Evolutionary conservation across 2,329 filamentous ascomycete species (phyloP), one percentile per base, ranked within the genome.

Genomic region (Hortaea sp.): DNA sequence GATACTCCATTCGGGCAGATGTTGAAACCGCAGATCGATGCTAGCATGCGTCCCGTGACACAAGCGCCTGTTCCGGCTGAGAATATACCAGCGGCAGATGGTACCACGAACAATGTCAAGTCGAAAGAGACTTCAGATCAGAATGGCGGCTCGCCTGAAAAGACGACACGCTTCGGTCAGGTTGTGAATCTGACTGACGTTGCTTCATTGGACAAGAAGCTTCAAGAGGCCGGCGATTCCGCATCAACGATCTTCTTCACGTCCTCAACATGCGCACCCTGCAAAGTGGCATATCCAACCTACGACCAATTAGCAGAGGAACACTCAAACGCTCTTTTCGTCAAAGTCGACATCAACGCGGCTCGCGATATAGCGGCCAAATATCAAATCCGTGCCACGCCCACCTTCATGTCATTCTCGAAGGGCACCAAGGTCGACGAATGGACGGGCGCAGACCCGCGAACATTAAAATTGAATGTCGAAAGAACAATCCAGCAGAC

Each of bases 191-290:
- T 82, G 6, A 77, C 73, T 28, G 79, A 69, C 20, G 64, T 82
- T 4, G 64, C 67, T 5, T 76, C 82, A 29, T 67, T 92, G 1
- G 74, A 87, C 34, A 68, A 68, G 12, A 66, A 82, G 1, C 69
- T 92, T 5, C 63, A 69, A 1, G 68, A 69, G 1, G 84, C 85
- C 0, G 72, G 73, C 29, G 72, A 76, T 5, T 81, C 84, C 1
- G 88, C 83, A 49, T 86, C 86, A 0, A 78, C 90, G 34, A 75
- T 95, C 47, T 95, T 95, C 71, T 97, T 97, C 69, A 95, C 90
- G 0, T 94, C 87, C 3, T 78, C 84, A 2, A 92, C 83, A 2
- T 95, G 89, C 60, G 77, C 80, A 1, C 88, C 89, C 0, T 95
- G 90, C 74, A 90, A 85, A 63, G 68, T 79, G 11, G 75, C 90